Evolutionary conservation across 2,329 filamentous ascomycete species (phyloP), one percentile per base, ranked within the genome.

Genomic region (Elsinoe batatas): DNA sequence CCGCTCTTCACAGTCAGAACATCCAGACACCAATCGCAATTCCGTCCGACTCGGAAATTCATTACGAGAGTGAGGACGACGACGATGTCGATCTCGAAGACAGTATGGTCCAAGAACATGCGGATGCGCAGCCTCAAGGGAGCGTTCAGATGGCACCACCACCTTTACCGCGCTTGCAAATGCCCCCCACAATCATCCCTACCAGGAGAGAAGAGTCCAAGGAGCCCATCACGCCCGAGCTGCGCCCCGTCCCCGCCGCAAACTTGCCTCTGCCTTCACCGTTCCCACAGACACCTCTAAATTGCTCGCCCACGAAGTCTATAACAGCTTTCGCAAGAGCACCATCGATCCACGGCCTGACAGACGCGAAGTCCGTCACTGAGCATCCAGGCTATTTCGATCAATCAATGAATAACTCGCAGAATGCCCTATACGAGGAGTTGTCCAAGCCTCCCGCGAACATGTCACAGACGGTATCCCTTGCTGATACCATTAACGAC

Each of bases 251-350:
- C 8, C 56, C 63, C 15, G 63, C 62, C 10, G 62, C 63, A 10
- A 60, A 57, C 10, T 50, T 69, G 13, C 65, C 67, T 32, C 53
- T 69, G n/a, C 67, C 66, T 3, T 69, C 67, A 13, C 66, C 67
- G 1, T 68, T 68, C 49, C 65, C 67, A 22, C 53, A 55, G 20
- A 55, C 53, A 12, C 53, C 53, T 10, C 42, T 55, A 1, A 18
- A 7, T 22, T 5, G 30, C 26, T 26, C 30, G 5, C 13, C 30
- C 8, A 49, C 44, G 8, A 12, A 44, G 5, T 22, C 18, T 12
- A 8, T 8, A n/a, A 17, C 10, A 22, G 15, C 8, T 13, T 7
- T 26, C 3, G 5, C 10, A 44, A 6, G 8, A 12, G 5, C 1
- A 18, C 11, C 3, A 30, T 20, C 2, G n/a, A 6, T 26, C 3